phyloP scores from a whole-genome alignment of 768 basidiomycete genomes.

The Leucocoprinus birnbaumii region DNA sequence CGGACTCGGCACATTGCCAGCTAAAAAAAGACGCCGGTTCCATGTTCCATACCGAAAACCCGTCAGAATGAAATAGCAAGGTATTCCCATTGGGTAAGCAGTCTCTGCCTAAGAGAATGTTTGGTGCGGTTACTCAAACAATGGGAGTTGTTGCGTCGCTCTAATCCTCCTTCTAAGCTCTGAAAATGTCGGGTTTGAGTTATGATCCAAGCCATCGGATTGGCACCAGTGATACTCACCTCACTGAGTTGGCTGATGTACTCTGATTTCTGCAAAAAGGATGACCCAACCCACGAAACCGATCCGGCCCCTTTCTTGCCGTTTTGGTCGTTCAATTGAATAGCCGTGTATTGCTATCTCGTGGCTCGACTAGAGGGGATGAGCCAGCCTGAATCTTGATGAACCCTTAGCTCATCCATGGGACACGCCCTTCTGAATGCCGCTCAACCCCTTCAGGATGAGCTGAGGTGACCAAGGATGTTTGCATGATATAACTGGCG shows the following conservation, averaged over 20 bases:
- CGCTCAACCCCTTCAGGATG: not conserved
- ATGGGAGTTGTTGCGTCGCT: too few relatives aligned
- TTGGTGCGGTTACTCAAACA: not conserved
- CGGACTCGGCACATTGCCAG: not conserved
- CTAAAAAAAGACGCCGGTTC: constrained; percentile 1
- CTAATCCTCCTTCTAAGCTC: not conserved
- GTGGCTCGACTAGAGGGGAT: not conserved
- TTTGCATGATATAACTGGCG: too few relatives aligned
- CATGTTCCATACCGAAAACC: constrained; percentile 6
- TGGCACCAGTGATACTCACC: too few relatives aligned
- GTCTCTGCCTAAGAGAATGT: not conserved
- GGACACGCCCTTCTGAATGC: not conserved
- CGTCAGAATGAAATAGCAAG: constrained; percentile 6
- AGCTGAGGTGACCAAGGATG: not conserved
- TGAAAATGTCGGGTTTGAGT: not conserved
- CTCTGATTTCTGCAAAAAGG: not conserved
- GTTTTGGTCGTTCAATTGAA: constrained; percentile 1
- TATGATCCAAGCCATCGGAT: too few relatives aligned
- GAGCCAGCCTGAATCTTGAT: constrained; percentile 1
- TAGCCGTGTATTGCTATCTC: not conserved
- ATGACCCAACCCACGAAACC: not conserved
- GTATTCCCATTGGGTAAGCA: not conserved
- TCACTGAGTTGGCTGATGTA: not conserved
- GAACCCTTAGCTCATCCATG: not conserved
- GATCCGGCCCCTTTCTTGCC: constrained; percentile 10